Base-by-base conservation (phyloP, 352 stramenopile species). In the Phytophthora hibernalis region DNA sequence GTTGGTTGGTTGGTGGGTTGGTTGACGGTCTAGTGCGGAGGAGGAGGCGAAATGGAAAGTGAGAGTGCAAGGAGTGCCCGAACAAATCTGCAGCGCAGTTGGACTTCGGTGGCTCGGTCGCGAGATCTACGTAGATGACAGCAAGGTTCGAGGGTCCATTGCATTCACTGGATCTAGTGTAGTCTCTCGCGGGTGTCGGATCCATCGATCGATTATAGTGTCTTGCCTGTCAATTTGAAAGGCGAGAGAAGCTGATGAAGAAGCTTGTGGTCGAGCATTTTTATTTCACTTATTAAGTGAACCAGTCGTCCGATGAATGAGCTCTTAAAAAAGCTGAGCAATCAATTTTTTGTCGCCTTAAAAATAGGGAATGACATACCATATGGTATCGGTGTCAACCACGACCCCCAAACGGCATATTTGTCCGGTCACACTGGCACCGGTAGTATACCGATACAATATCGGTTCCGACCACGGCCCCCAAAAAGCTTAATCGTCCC, bases 31-130 rank as follows among this genome's bases (percentile, higher is more conserved):
- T 26, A 54, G 47, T 54, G 28, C 28, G 22, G 28, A 20, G 26
- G 16, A 54, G 26, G 18, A 26, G 28, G 28, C 47, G 47, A 54
- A 42, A 42, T 54, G 47, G 13, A 42, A 54, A 54, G 26, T 54
- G 47, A 54, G 47, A 54, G 28, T 45, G 30, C 22, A 10, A 51
- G 44, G 45, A 35, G 45, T 22, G 45, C 45, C 12, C 31, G 13
- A 18, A 43, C 35, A 2, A 43, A 43, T 8, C 2, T 20, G 12
- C 35, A 6, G 15, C 11, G 35, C 31, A 42, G 15, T 42, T n/a
- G 31, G 31, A 15, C 31, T 38, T 15, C 15, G 10, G 31, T 15
- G 10, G 35, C 11, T 3, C 3, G 31, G 11, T 10, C 12, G 31
- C 9, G 31, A 37, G 8, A 37, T 28, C 24, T 28, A 28, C 24